Percentiles rank a stretch among this genome's conserved stretches.
These are phyloP conservation scores for Talaromyces sp. DNA, from an alignment of 2,329 filamentous ascomycete species.

Conservation along the genomic window DNA sequence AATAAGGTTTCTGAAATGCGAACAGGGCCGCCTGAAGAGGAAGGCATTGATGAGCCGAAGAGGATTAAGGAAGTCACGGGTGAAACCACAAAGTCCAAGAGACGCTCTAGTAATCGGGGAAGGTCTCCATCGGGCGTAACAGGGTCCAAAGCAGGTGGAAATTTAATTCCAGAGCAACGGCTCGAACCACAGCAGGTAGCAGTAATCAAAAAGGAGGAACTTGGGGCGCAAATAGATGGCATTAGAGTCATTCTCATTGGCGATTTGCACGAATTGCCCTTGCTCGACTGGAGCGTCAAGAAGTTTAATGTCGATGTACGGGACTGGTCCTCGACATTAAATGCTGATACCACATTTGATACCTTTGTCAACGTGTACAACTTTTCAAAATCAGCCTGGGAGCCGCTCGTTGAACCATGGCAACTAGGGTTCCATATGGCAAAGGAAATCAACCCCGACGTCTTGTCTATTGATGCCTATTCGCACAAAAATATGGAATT, in stretches of 20 bases:
- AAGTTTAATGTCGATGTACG: conserved; percentile 78
- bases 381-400: conserved; percentile 98
- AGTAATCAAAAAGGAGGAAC: conserved; percentile 66
- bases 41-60: conserved; percentile 51
- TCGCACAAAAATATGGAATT: conserved; percentile 90
- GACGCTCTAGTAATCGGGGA: conserved; percentile 36
- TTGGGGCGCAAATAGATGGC: conserved; percentile 82
- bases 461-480: conserved; percentile 76
- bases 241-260: conserved; percentile 91
- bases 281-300: conserved; percentile 90
- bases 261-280: conserved; percentile 89
- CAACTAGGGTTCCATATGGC: conserved; percentile 86
- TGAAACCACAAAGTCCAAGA: conserved; percentile 35
- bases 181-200: conserved; percentile 42
- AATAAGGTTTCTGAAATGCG: conserved; percentile 86
- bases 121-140: conserved; percentile 32
- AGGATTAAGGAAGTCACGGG: conserved; percentile 43
- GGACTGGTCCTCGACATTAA: conserved; percentile 87
- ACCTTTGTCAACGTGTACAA: conserved; percentile 97
- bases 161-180: conserved; percentile 37
- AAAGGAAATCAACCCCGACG: conserved; percentile 68
- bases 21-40: conserved; percentile 39
- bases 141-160: conserved; percentile 42
- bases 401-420: conserved; percentile 95
- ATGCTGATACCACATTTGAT: conserved; percentile 83